A percentile compares a stretch with the other conserved stretches of the same genome.
Conservation (phyloP, 2,329 filamentous ascomycete species). For the Cladosporium sp. region DNA sequence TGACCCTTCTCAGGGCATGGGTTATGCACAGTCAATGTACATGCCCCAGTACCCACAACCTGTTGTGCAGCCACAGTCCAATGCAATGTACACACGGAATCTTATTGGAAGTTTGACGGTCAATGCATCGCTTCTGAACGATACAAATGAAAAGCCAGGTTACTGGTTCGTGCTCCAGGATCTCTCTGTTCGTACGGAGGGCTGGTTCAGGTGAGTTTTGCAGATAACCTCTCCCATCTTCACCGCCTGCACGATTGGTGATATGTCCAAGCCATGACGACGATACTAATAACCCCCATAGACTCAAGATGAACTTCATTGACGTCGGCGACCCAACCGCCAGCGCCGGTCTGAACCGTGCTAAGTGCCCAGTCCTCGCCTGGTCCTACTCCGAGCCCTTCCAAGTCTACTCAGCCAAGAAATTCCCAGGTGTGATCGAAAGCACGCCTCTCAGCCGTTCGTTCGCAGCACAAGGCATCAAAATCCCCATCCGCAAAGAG, state of each 20-base stretch:
- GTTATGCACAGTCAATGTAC: constrained; percentile 21
- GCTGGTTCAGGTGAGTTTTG: constrained; percentile 80
- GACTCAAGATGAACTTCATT: constrained; percentile 73
- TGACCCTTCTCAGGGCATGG: constrained; percentile 22
- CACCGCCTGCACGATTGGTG: neutral
- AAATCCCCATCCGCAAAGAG: constrained; percentile 94
- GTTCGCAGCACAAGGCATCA: constrained; percentile 91
- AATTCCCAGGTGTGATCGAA: constrained; percentile 96
- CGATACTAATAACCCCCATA: neutral
- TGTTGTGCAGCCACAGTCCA: constrained; percentile 35
- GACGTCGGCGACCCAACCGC: constrained; percentile 57
- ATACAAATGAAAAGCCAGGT: constrained; percentile 76
- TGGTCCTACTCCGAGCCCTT: constrained; percentile 85
- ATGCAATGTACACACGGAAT: constrained; percentile 89
- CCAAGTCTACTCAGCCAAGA: constrained; percentile 94
- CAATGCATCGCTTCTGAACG: constrained; percentile 80
- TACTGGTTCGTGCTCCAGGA: constrained; percentile 98
- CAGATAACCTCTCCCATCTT: constrained; percentile 69
- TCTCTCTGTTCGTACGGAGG: constrained; percentile 89
- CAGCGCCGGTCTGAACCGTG: constrained; percentile 63
- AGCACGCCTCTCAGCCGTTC: constrained; percentile 87
- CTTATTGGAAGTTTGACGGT: constrained; percentile 89
- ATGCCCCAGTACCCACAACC: constrained; percentile 24
- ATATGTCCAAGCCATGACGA: neutral
- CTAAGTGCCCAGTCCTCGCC: constrained; percentile 77